Evolutionary conservation across 2,329 filamentous ascomycete genomes (phyloP), one percentile per base, ranked within the genome.

Genomic region (Macrophomina tecta): DNA sequence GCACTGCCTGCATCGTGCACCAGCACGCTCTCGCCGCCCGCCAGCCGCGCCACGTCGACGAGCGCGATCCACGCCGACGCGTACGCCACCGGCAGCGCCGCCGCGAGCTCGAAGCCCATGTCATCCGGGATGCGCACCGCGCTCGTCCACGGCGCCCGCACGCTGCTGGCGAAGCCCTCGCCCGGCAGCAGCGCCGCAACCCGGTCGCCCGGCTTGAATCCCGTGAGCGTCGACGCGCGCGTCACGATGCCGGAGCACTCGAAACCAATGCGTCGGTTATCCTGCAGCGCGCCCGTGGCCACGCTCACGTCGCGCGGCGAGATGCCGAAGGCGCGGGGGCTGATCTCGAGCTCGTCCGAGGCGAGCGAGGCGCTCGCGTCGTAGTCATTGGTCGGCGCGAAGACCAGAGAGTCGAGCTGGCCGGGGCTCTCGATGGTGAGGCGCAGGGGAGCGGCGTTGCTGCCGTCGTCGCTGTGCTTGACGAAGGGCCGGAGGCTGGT

Each of bases 1-100:
- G 69, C 73, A 12, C 74, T 72, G 16, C 70, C 70, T 5, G 71
- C 75, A 28, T 71, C 70, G 60, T 77, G 74, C 36, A 79, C 75
- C 12, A 80, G 70, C 16, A 80, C 69, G 2, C 36, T 67, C 1
- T 72, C 68, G 1, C 64, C 67, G 34, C 60, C 34, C 0, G 49
- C 32, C 5, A 74, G 9, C 18, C 49, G 65, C 5, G 69, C 73
- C 0, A 67, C 38, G 9, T 72, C 45, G 0, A 67, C 45, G 11
- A 74, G 53, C 0, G 69, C 48, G 49, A 69, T 38, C 14, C 61
- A 70, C 2, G 69, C 70, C 4, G 72, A 73, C 2, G 30, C 30
- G 48, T 67, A 69, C 3, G 69, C 64, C 9, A 70, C 14, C 1
- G 72, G 71, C 4, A 73, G 36, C 1, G 68, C 69, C 2, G 74